Base-by-base conservation (phyloP, 352 stramenopile genomes). In the Globisporangium perplexum region DNA sequence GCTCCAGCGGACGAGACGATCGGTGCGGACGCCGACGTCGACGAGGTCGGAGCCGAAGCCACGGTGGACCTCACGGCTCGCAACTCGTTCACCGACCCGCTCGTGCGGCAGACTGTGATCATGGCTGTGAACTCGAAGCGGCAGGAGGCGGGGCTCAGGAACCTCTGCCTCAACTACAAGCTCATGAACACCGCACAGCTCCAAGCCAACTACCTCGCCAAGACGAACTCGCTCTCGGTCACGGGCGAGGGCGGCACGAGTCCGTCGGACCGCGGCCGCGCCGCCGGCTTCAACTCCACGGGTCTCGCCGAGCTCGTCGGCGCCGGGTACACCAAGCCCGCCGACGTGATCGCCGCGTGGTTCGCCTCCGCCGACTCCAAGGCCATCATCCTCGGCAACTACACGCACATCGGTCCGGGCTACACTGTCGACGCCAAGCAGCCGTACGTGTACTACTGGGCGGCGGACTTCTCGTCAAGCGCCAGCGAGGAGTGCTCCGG, bases 281-380 rank as follows among this genome's bases (percentile, higher is more conserved):
- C 51, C 36, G 53, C 59, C 14, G 53, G 61, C 14, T 68, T 68
- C 58, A 68, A 68, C 52, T 62, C 62, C 6, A 68, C 65, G 12
- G 66, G 66, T 10, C 55, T 73, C n/a, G 55, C 49, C 4, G 66
- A 73, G 47, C 17, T 73, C 49, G 53, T 68, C 1, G 66, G 62
- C 12, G 62, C 59, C 4, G 66, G 66, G 12, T 73, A 66, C 62
- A 18, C 23, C 4, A 62, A 57, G 24, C 47, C 55, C 2, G 43
- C 31, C 1, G 50, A 63, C 22, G 47, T 66, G 7, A 35, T 73
- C 23, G 42, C 46, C 11, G 48, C 64, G 55, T 73, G 66, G 66
- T 50, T 73, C 49, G 59, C 43, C 42, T 43, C 49, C 14, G 26
- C 30, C 8, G 43, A 45, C n/a, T 42, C 57, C n/a, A 52, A 57